These are phyloP conservation scores for Westerdykella sp. DNA, from an alignment of 2,329 filamentous ascomycete genomes.

Conservation along the genomic window DNA sequence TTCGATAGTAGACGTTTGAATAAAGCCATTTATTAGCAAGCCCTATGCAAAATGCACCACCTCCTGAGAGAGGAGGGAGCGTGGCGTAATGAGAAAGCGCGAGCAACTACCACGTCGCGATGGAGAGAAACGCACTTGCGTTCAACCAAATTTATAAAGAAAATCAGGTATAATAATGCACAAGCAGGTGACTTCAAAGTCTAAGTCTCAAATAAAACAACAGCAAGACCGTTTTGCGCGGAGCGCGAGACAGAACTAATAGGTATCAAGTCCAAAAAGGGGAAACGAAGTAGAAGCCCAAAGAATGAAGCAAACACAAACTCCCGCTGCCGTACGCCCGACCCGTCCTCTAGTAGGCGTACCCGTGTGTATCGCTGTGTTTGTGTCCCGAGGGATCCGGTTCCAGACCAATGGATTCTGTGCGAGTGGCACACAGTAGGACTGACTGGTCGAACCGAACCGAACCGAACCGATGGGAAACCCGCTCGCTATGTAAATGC, in stretches of 20 bases:
- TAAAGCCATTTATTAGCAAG: not conserved
- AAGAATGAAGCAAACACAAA: not conserved
- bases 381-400: not conserved
- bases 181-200: not conserved
- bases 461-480: constrained; percentile 1
- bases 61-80: not conserved
- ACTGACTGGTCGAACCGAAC: not conserved
- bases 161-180: not conserved
- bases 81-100: not conserved
- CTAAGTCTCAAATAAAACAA: not conserved
- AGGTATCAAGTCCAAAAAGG: not conserved
- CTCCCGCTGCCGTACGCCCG: not conserved
- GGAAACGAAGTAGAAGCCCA: not conserved
- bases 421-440: not conserved
- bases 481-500: constrained; percentile 25
- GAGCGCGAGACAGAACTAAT: not conserved
- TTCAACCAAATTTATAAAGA: not conserved
- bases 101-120: not conserved
- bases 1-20: not conserved
- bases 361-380: not conserved
- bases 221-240: too few relatives aligned
- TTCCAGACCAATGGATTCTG: not conserved
- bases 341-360: not conserved
- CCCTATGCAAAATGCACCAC: not conserved
- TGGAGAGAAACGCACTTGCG: not conserved